Conservation (phyloP, 306 rosid species). For the Pterocarpus santalinus region DNA sequence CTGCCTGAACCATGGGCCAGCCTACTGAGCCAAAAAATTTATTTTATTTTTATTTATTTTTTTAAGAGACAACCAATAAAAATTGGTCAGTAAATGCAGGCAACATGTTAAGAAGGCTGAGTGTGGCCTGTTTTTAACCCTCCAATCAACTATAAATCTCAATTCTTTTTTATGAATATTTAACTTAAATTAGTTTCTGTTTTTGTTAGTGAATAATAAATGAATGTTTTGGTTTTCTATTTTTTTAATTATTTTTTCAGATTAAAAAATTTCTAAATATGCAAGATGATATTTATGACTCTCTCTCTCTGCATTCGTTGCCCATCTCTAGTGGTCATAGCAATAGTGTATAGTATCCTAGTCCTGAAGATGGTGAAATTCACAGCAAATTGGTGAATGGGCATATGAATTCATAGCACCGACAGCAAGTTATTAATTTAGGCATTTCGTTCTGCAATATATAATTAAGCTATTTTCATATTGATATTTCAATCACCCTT, state of each 20-base stretch:
- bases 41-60: not conserved
- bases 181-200: conserved; percentile 1
- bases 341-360: not conserved
- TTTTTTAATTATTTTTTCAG: not conserved
- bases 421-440: not conserved
- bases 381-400: too few relatives aligned
- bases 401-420: too few relatives aligned
- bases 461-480: conserved; percentile 3
- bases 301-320: not conserved
- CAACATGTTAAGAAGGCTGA: not conserved
- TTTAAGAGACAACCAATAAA: conserved; percentile 15
- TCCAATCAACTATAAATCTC: conserved; percentile 9
- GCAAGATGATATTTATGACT: not conserved
- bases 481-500: conserved; percentile 34
- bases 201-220: not conserved
- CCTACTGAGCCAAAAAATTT: not conserved
- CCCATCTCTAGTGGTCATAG: conserved; percentile 11
- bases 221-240: not conserved
- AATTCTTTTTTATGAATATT: not conserved
- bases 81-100: not conserved
- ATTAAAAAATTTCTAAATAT: not conserved
- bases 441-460: conserved; percentile 25
- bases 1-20: not conserved
- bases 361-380: too few relatives aligned
- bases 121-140: not conserved